Evolutionary conservation across 805 yeast species (phyloP), one percentile per base, ranked within the genome.

Genomic region (Candida namnaoensis): DNA sequence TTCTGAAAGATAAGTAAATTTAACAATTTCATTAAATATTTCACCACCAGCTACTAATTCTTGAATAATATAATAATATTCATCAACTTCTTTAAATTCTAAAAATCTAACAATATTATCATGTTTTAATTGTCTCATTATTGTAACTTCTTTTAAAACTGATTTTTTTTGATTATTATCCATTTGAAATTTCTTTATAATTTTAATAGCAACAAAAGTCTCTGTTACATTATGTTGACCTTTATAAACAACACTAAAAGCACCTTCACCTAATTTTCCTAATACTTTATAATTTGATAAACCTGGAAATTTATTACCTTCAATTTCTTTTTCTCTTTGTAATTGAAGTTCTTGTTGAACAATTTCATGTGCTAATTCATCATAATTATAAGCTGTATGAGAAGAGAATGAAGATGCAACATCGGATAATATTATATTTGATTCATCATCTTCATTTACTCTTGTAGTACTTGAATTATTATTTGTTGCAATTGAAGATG

Each of bases 201-300:
- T 74, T 54, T 87, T 87, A 52, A 87, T 75, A 11, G 96, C 96
- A 13, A 86, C 80, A 7, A 51, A 44, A 33, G 63, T 60, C 38
- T 71, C 59, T 30, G 68, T 56, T 10, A 49, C 49, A 4, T 62
- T 48, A 50, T 81, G 80, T 13, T 66, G 56, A 0, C 95, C 95
- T 55, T 74, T 79, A 65, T 79, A 86, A 5, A 91, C 98, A 11
- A 76, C 72, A 3, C 95, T 86, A 57, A 91, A 90, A 0, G 97
- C 97, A 8, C 98, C 98, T 55, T 83, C 90, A 1, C 93, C 91
- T 14, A 83, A 64, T 44, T 63, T 60, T 35, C 64, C 69, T 35
- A 61, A 39, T 23, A 66, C 46, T 32, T 52, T 53, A 45, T 66
- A 66, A 4, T 48, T 41, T n/a, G 51, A 54, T 27, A 60, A 37